phyloP scores from a whole-genome alignment of 176 grass and related monocot genomes.

The Miscanthus lutarioriparius region DNA sequence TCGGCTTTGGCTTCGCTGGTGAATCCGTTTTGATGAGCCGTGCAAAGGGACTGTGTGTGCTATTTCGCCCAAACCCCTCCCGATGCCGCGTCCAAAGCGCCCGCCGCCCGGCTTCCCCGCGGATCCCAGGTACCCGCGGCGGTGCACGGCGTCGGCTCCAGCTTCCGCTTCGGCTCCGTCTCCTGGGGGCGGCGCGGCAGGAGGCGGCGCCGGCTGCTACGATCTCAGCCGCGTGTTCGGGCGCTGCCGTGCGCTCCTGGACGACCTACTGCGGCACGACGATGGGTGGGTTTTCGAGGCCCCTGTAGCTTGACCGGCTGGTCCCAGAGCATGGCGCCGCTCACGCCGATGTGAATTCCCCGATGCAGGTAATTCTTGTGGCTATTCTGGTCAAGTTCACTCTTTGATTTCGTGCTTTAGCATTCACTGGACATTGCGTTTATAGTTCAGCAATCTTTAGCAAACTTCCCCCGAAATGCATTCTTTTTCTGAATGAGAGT shows the following conservation, averaged over 20 bases:
- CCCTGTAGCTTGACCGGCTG: slow-evolving; percentile 56
- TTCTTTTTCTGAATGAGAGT: slow-evolving; percentile 15
- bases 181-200: not conserved
- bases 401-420: slow-evolving; percentile 13
- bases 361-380: slow-evolving; percentile 26
- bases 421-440: not conserved
- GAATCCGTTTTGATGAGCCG: too few relatives aligned
- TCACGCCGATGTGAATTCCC: not conserved
- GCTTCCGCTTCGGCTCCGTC: not conserved
- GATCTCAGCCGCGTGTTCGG: not conserved
- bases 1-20: too few relatives aligned
- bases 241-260: slow-evolving; percentile 33
- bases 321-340: slow-evolving; percentile 9
- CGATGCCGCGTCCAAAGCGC: not conserved
- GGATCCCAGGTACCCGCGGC: not conserved
- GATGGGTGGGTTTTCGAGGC: slow-evolving; percentile 67
- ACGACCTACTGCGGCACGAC: slow-evolving; percentile 55
- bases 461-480: not conserved
- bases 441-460: not conserved
- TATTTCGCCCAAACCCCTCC: not conserved
- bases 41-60: too few relatives aligned
- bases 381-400: not conserved
- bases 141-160: not conserved
- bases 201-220: not conserved
- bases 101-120: not conserved